Conservation (phyloP, 192 early-diverging fungal genomes). For the Podila clonocystis region DNA sequence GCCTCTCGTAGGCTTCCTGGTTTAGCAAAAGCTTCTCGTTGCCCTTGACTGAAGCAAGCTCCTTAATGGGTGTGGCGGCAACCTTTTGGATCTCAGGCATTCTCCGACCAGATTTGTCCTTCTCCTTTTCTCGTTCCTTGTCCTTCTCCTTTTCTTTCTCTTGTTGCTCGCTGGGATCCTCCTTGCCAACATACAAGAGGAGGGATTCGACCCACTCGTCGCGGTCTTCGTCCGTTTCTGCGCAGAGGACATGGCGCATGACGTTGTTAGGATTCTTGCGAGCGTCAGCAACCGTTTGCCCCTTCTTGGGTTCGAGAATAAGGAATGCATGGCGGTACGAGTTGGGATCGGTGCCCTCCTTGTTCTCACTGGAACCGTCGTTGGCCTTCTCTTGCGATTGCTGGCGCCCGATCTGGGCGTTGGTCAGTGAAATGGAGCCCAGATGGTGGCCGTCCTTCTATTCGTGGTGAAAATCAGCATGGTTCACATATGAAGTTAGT, state of each 20-base stretch:
- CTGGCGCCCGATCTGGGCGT: constrained; percentile 75
- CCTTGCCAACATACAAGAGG: constrained; percentile 56
- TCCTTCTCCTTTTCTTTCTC: constrained; percentile 12
- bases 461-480: constrained; percentile 7
- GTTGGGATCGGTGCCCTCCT: constrained; percentile 57
- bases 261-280: constrained; percentile 42
- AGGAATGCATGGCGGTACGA: constrained; percentile 90
- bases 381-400: constrained; percentile 45
- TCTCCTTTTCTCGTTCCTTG: constrained; percentile 8
- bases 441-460: constrained; percentile 77
- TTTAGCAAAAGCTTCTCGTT: constrained; percentile 37
- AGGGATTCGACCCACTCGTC: constrained; percentile 91
- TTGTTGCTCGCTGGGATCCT: constrained; percentile 2
- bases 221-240: constrained; percentile 88
- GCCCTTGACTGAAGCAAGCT: constrained; percentile 32
- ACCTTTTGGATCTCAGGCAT: constrained; percentile 38
- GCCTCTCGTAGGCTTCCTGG: constrained; percentile 40
- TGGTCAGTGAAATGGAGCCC: constrained; percentile 79
- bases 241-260: constrained; percentile 84
- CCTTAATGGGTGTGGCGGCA: constrained; percentile 44
- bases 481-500: background rate
- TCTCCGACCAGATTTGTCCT: constrained; percentile 11
- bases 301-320: constrained; percentile 84
- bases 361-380: constrained; percentile 15
- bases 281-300: constrained; percentile 49